Conservation (phyloP, 495 filamentous ascomycete species). For the Talaromyces trachyspermus region DNA sequence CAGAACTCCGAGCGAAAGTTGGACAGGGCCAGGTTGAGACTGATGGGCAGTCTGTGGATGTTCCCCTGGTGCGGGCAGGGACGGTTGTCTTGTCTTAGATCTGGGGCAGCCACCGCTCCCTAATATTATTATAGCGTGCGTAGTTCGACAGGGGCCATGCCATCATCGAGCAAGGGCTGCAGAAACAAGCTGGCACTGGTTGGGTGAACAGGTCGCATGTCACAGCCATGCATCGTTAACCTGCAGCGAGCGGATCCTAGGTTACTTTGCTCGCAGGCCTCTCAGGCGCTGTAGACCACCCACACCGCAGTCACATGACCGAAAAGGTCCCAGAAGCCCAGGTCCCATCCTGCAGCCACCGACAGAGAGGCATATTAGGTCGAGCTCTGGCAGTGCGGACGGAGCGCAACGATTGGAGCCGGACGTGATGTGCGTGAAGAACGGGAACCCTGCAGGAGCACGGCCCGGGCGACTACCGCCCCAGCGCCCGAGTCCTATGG, state of each 20-base stretch:
- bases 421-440: conserved; percentile 2
- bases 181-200: conserved; percentile 8
- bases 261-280: background rate
- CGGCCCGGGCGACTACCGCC: conserved; percentile 9
- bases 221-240: conserved; percentile 7
- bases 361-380: background rate
- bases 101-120: background rate
- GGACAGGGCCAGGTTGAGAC: too few species aligned
- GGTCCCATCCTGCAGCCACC: conserved; percentile 8
- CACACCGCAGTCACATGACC: conserved; percentile 11
- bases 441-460: conserved; percentile 8
- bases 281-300: conserved; percentile 4
- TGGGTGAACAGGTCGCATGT: conserved; percentile 6
- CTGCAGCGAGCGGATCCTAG: conserved; percentile 7
- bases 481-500: too few species aligned
- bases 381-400: background rate
- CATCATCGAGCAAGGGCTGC: conserved; percentile 6
- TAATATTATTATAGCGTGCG: background rate
- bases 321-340: conserved; percentile 9
- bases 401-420: conserved; percentile 8
- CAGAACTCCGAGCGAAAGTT: background rate
- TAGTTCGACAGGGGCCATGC: conserved; percentile 1
- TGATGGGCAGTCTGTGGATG: too few species aligned
- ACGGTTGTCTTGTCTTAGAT: background rate
- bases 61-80: too few species aligned